phyloP scores from a whole-genome alignment of 768 basidiomycete species.

The Suillus occidentalis region DNA sequence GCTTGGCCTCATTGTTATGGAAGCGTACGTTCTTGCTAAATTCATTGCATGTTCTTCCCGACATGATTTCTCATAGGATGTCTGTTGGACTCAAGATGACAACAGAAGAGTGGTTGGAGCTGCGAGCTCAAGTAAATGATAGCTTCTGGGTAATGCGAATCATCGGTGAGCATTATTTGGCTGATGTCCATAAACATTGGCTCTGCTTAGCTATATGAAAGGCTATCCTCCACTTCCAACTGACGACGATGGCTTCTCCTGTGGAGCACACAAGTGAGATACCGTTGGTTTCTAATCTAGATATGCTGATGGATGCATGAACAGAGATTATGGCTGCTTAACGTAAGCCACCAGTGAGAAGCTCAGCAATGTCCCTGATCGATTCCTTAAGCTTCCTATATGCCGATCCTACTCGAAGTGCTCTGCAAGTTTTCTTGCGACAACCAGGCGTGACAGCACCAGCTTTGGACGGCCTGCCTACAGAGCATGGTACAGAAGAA shows the following conservation, averaged over 20 bases:
- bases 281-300: not conserved
- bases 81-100: constrained; percentile 76
- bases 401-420: constrained; percentile 76
- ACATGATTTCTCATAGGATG: constrained; percentile 54
- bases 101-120: constrained; percentile 62
- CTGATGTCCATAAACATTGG: not conserved
- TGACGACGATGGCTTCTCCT: constrained; percentile 80
- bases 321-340: constrained; percentile 87
- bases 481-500: constrained; percentile 54
- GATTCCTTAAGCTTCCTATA: constrained; percentile 64
- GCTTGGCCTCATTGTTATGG: constrained; percentile 81
- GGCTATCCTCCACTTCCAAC: constrained; percentile 87
- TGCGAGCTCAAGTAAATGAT: constrained; percentile 73
- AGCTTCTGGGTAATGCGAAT: constrained; percentile 90
- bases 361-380: not conserved
- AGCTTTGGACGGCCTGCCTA: constrained; percentile 39
- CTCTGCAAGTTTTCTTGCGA: constrained; percentile 78
- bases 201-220: constrained; percentile 24
- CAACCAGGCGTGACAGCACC: constrained; percentile 36
- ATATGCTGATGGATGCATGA: constrained; percentile 12
- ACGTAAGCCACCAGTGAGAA: constrained; percentile 50
- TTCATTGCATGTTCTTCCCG: not conserved
- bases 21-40: constrained; percentile 57
- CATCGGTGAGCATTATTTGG: constrained; percentile 51
- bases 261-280: constrained; percentile 83